Evolutionary conservation across 2,329 filamentous ascomycete species (phyloP), one percentile per base, ranked within the genome.

Genomic region (Microdochium nivale): DNA sequence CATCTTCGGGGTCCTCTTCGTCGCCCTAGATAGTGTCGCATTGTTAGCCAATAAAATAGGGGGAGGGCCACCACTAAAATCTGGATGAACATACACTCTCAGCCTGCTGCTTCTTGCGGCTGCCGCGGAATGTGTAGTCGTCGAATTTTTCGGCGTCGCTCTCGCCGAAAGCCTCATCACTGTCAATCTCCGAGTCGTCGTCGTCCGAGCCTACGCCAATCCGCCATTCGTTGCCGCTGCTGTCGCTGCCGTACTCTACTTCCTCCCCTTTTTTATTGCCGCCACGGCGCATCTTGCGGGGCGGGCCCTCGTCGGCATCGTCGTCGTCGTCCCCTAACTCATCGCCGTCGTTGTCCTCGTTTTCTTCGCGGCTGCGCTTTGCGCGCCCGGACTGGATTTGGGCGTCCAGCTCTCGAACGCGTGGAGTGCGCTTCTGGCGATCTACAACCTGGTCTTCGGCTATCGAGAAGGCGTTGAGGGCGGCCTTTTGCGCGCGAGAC

Each of bases 71-170:
- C 5, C 27, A 30, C n/a, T n/a, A 30, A 30, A 11, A 21, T 8
- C 7, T 44, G 8, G 21, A 11, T 21, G 21, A 23, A 44, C 40
- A 10, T 24, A 44, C 40, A 71, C 48, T 73, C 73, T 16, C 74
- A 74, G 16, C 71, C 65, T 16, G 67, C 70, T 7, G 67, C 70
- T 7, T 70, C 71, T 57, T 81, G 78, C 46, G 70, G 60, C 72
- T 76, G 11, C 77, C 78, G 1, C 76, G 61, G 54, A 83, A 83
- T 0, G 74, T 62, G 60, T 86, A 95, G 11, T 83, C 88, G 56
- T 90, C 83, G 58, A 95, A 95, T 56, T 78, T 80, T 64, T 95
- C 91, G 62, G 94, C 85, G 62, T 96, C 91, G 60, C 88, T 94
- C 57, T 88, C 85, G 3, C 90, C 88, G 74, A 96, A 90, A 2